These are phyloP conservation scores for Silene vulgaris DNA, from an alignment of 179 eudicot genomes.

Conservation along the genomic window DNA sequence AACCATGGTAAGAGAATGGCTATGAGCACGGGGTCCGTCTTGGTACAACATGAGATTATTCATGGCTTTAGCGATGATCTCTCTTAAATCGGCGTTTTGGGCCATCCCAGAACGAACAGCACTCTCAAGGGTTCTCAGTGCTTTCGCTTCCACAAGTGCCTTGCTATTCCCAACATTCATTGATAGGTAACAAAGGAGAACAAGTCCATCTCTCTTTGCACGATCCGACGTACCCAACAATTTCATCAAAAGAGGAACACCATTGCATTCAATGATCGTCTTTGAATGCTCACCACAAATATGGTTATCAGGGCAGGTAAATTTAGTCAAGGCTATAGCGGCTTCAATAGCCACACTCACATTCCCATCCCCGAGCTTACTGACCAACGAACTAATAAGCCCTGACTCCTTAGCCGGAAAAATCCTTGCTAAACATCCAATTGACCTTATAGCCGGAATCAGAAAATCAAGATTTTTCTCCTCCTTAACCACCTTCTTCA, in stretches of 20 bases:
- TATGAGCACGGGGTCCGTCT: slow-evolving; percentile 44
- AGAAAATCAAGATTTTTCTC: slow-evolving; percentile 32
- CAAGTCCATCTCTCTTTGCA: slow-evolving; percentile 37
- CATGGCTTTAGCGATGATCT: slow-evolving; percentile 43
- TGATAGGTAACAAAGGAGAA: slow-evolving; percentile 52
- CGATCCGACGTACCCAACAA: slow-evolving; percentile 43
- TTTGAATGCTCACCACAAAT: slow-evolving; percentile 53
- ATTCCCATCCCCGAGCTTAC: slow-evolving; percentile 41
- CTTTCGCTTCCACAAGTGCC: slow-evolving; percentile 53
- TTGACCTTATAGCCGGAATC: slow-evolving; percentile 45
- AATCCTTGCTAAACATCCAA: slow-evolving; percentile 59
- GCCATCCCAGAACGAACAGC: slow-evolving; percentile 42
- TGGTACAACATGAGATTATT: slow-evolving; percentile 56
- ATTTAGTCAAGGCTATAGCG: slow-evolving; percentile 52
- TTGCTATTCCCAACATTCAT: slow-evolving; percentile 53
- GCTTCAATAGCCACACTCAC: slow-evolving; percentile 49
- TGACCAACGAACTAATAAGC: slow-evolving; percentile 46
- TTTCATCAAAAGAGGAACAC: slow-evolving; percentile 47
- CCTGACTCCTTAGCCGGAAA: slow-evolving; percentile 63
- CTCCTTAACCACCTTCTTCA: slow-evolving; percentile 49
- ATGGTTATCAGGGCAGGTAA: slow-evolving; percentile 49
- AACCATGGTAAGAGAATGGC: slow-evolving; percentile 28
- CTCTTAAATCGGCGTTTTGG: slow-evolving; percentile 41
- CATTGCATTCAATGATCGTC: slow-evolving; percentile 49
- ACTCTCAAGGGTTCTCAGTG: slow-evolving; percentile 46